Base-by-base conservation (phyloP, 305 asterid species). In the Plantago coronopus region DNA sequence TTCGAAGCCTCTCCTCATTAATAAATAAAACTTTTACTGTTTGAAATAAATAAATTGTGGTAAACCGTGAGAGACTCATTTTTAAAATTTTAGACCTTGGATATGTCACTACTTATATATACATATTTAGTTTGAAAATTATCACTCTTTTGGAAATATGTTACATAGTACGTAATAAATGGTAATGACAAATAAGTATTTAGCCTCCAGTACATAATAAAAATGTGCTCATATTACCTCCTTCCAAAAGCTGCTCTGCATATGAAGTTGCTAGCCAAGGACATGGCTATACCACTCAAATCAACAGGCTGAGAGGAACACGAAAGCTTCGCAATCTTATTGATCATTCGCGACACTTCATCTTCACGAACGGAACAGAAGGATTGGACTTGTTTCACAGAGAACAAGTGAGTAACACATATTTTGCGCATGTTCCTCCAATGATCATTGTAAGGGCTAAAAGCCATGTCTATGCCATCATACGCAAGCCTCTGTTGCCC, bases 211-310 rank as follows among this genome's bases (percentile, higher is more conserved):
- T n/a, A n/a, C n/a, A n/a, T n/a, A n/a, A 17, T 31, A 37, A 11
- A n/a, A 29, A 27, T 2, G 10, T 1, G 17, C 13, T 2, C n/a
- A 14, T 0, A 31, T 7, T 55, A 55, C 60, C 62, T 57, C 67
- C 70, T 66, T 12, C 85, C 85, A 20, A 80, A 80, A 2, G 78
- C 82, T 2, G 69, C 57, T 10, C 85, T 71, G 56, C 73, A 71
- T 7, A 77, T 65, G 40, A 67, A 54, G 63, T 73, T 77, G 53
- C 72, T 61, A 8, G 82, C 70, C 11, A 73, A 23, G 2, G 76
- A 67, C 79, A 73, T 77, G 16, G 72, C 72, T 31, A 77, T 17
- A 1, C 54, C 53, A 43, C 73, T 73, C 67, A 77, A 2, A 29
- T 72, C 68, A 5, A 43, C 61, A 2, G 47, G 3, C 11, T 9